Percentiles rank a stretch among this genome's conserved stretches.
Conservation (phyloP, 371 early-diverging fungal genomes). For the Vairimorpha necatrix region DNA sequence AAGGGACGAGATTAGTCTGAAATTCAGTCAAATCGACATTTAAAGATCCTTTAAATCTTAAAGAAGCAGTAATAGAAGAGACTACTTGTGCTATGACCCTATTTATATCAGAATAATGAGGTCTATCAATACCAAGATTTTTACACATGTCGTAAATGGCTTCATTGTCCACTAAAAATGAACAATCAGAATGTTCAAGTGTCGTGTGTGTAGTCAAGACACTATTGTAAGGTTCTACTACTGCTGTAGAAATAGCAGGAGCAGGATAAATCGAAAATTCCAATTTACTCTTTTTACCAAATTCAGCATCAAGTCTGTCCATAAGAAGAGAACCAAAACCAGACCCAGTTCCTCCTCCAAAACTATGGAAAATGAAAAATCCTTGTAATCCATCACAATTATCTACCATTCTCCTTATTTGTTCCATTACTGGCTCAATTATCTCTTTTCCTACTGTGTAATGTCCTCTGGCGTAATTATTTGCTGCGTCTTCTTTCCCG, state of each 20-base stretch:
- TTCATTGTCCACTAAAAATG: constrained; percentile 98
- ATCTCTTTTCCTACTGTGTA: constrained; percentile 96
- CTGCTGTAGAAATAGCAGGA: constrained; percentile 89
- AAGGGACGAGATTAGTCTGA: constrained; percentile 92
- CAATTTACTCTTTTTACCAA: constrained; percentile 94
- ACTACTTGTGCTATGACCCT: constrained; percentile 96
- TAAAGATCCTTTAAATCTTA: constrained; percentile 89
- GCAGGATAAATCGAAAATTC: constrained; percentile 98
- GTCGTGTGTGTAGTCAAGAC: constrained; percentile 90
- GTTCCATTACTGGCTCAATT: constrained; percentile 85
- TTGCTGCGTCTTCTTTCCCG: constrained; percentile 97
- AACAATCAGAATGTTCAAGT: constrained; percentile 91
- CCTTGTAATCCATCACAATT: constrained; percentile 76
- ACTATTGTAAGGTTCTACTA: constrained; percentile 86
- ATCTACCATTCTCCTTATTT: constrained; percentile 88
- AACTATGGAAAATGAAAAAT: constrained; percentile 82
- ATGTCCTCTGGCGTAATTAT: constrained; percentile 98
- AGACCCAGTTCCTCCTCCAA: constrained; percentile 96
- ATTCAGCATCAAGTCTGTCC: constrained; percentile 88
- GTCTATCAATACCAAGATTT: constrained; percentile 91
- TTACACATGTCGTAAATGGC: constrained; percentile 88
- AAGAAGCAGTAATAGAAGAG: constrained; percentile 89
- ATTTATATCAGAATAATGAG: constrained; percentile 92
- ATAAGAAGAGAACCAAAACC: constrained; percentile 94
- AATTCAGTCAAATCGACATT: constrained; percentile 91